phyloP scores from a whole-genome alignment of 139 green algal genomes.

The Marvania coccoides region DNA sequence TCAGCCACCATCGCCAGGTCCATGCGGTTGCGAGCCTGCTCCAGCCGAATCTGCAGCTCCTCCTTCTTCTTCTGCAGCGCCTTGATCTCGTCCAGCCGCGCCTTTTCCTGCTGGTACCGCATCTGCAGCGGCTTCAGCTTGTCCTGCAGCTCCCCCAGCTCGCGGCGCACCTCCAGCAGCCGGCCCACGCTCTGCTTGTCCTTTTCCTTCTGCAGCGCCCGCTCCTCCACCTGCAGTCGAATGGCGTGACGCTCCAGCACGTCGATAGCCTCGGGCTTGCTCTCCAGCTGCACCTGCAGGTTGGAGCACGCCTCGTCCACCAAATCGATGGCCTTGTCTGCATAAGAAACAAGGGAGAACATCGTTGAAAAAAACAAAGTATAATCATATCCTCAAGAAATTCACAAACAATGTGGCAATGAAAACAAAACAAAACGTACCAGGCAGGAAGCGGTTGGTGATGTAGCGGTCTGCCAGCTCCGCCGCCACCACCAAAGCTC shows the following conservation, averaged over 20 bases:
- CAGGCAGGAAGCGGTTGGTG: constrained; percentile 50
- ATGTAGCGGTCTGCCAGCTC: constrained; percentile 70
- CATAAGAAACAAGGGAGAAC: constrained; percentile 41
- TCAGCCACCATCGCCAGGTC: constrained; percentile 58
- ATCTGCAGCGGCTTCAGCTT: constrained; percentile 69
- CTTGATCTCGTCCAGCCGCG: constrained; percentile 60
- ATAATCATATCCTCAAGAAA: too few species aligned
- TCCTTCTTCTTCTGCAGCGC: constrained; percentile 56
- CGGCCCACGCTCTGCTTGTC: constrained; percentile 59
- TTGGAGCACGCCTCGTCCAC: constrained; percentile 72
- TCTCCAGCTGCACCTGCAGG: constrained; percentile 65
- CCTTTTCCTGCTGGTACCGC: constrained; percentile 69
- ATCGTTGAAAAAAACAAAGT: too few species aligned
- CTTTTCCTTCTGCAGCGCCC: constrained; percentile 84
- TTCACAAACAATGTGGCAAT: too few species aligned
- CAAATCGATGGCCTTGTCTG: constrained; percentile 88
- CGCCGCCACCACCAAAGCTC: constrained; percentile 60
- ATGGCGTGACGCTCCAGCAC: constrained; percentile 58
- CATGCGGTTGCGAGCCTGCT: constrained; percentile 61
- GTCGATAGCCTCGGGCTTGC: constrained; percentile 76
- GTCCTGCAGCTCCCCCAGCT: constrained; percentile 69
- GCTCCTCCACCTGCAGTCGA: constrained; percentile 68
- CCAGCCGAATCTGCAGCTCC: constrained; percentile 60
- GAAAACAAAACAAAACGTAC: too few species aligned
- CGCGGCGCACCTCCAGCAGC: constrained; percentile 56